Base-by-base conservation (phyloP, 352 stramenopile species). In the Pythium folliculosum region DNA sequence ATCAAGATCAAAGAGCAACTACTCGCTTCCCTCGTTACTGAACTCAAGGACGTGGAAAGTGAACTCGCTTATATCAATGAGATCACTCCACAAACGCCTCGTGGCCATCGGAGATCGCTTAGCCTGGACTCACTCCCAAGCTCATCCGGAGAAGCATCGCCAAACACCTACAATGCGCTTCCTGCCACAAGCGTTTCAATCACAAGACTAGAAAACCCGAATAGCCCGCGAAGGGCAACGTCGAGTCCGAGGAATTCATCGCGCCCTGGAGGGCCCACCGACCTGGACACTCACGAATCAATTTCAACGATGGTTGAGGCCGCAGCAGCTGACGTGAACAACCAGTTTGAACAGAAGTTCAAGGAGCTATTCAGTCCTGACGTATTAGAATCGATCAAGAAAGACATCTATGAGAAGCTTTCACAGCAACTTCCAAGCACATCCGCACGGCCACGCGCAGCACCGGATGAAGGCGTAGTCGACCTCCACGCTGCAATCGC, bases 21-120 rank as follows among this genome's bases (percentile, higher is more conserved):
- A 5, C 69, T 89, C 47, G 69, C 78, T 14, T 75, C 78, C 8
- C 69, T 91, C 9, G 65, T 91, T 0, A 70, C 74, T 3, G 82
- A 91, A 60, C 67, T 91, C 4, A 84, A 84, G 37, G 80, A 88
- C 12, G 76, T 91, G 2, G 81, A 91, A 54, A 72, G 75, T 9
- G 80, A 89, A 45, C 69, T 91, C 10, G 44, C 66, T 32, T 73
- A 88, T 21, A 89, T 89, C 48, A 82, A 73, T 10, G 72, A 78
- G 1, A 32, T 80, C 1, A 60, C 51, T 30, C 58, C 58, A 13
- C 48, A 64, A 8, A 61, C 45, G 7, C 35, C 59, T 14, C 27
- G 25, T 16, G 35, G n/a, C 7, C 65, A 67, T 45, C 52, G 65
- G 22, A 32, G 65, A 44, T 52, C 59, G 16, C 23, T 64, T 12